Base-by-base conservation (phyloP, 2,329 filamentous ascomycete species). In the Alternaria consortialis region DNA sequence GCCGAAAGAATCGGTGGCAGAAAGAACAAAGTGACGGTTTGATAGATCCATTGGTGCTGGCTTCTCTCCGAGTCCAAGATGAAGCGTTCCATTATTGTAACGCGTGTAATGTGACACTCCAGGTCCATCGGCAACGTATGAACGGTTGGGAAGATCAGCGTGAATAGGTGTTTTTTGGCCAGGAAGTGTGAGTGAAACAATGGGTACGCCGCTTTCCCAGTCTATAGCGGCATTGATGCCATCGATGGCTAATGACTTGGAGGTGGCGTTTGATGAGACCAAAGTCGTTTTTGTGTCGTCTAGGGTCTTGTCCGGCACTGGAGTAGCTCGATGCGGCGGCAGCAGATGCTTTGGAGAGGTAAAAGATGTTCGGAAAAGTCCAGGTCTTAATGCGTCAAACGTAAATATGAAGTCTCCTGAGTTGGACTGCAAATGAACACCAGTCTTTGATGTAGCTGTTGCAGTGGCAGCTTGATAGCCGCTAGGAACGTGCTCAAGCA, bases 51-150 rank as follows among this genome's bases (percentile, higher is more conserved):
- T 91, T 0, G 90, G 90, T 0, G 89, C 90, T 5, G 88, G 83
- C 73, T 92, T 92, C 74, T 92, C 90, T 5, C 90, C 90, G 0
- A 92, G 81, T 0, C 90, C 90, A 17, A 91, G 85, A 67, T 92
- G 88, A 0, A 92, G 82, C 0, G 86, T 88, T 20, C 84, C 82
- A 15, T 84, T 80, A 63, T 89, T 86, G 73, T 90, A 90, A 13
- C 82, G 78, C 0, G 86, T 87, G 71, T 91, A 91, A 69, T 91
- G 88, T 0, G 88, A 84, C 20, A 91, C 78, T 1, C 90, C 90
- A 0, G 79, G 74, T 0, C 85, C 85, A 64, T 91, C 88, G 7
- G 87, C 79, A 1, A 83, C 85, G 65, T 92, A 92, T 0, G 89
- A 91, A 9, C 90, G 87, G 68, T 86, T 83, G 0, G 85, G 84